phyloP scores from a whole-genome alignment of 2,329 filamentous ascomycete species.

The Didymosphaeria variabile region DNA sequence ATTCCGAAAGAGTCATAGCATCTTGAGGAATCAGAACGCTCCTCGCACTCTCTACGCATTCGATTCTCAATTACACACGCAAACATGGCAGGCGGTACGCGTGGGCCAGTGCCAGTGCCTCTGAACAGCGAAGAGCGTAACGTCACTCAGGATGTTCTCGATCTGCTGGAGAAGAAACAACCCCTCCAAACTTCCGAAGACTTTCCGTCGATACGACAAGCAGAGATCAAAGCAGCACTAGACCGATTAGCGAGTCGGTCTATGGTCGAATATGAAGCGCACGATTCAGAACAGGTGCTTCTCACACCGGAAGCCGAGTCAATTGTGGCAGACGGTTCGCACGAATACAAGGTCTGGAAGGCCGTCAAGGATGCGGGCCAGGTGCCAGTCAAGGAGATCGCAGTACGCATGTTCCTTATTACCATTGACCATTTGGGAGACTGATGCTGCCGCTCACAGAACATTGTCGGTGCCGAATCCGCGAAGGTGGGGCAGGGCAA shows the following conservation, averaged over 20 bases:
- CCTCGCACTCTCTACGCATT: conserved; percentile 29
- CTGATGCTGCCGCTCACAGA: conserved; percentile 51
- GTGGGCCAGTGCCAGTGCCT: conserved; percentile 59
- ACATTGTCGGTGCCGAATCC: conserved; percentile 75
- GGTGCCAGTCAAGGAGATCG: conserved; percentile 58
- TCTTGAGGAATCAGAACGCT: conserved; percentile 13
- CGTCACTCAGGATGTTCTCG: conserved; percentile 82
- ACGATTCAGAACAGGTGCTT: conserved; percentile 79
- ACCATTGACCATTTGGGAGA: neutral
- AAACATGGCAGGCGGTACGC: conserved; percentile 56
- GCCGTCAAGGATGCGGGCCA: conserved; percentile 56
- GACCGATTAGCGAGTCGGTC: conserved; percentile 84
- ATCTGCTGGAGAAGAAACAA: conserved; percentile 64
- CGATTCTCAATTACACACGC: conserved; percentile 22
- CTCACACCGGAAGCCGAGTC: conserved; percentile 85
- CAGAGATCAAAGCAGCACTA: conserved; percentile 80
- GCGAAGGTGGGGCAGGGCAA: conserved; percentile 92
- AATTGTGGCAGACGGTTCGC: conserved; percentile 64
- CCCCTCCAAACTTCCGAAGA: conserved; percentile 63
- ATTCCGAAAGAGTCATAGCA: conserved; percentile 25
- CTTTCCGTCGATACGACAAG: conserved; percentile 57
- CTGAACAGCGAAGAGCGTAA: conserved; percentile 51
- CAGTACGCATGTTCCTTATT: conserved; percentile 41
- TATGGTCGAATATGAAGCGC: conserved; percentile 86
- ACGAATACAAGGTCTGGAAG: conserved; percentile 62